Conservation (phyloP, 495 filamentous ascomycete genomes). For the Annulohypoxylon stygium region DNA sequence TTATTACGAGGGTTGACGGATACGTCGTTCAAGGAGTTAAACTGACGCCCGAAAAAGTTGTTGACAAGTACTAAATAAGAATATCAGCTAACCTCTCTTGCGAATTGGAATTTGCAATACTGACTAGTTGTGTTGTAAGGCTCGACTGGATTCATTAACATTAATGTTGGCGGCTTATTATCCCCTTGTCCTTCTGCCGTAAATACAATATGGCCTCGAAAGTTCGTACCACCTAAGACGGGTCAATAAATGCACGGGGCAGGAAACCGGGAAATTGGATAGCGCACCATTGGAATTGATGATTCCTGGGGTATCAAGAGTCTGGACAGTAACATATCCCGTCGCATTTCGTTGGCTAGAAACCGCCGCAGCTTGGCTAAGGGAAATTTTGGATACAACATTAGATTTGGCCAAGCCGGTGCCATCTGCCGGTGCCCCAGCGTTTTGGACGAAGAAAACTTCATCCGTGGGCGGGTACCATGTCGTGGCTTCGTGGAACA, state of each 20-base stretch:
- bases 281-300: conserved; percentile 65
- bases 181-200: conserved; percentile 63
- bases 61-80: conserved; percentile 54
- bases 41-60: conserved; percentile 69
- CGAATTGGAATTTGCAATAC: conserved; percentile 6
- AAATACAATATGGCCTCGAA: conserved; percentile 60
- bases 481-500: conserved; percentile 66
- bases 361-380: conserved; percentile 56
- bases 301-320: conserved; percentile 55
- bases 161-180: conserved; percentile 56
- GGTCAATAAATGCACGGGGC: neutral
- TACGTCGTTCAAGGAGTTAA: conserved; percentile 73
- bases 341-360: conserved; percentile 56
- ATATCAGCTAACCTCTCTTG: neutral
- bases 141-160: conserved; percentile 60
- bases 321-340: conserved; percentile 57
- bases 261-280: neutral
- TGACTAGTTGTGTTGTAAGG: conserved; percentile 65
- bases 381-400: conserved; percentile 63
- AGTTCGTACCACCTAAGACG: conserved; percentile 62
- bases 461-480: conserved; percentile 65
- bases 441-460: conserved; percentile 67
- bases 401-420: conserved; percentile 66
- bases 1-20: conserved; percentile 65
- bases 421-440: conserved; percentile 58